phyloP scores from a whole-genome alignment of 2,329 filamentous ascomycete species.

The Cadophora luteo-olivacea region DNA sequence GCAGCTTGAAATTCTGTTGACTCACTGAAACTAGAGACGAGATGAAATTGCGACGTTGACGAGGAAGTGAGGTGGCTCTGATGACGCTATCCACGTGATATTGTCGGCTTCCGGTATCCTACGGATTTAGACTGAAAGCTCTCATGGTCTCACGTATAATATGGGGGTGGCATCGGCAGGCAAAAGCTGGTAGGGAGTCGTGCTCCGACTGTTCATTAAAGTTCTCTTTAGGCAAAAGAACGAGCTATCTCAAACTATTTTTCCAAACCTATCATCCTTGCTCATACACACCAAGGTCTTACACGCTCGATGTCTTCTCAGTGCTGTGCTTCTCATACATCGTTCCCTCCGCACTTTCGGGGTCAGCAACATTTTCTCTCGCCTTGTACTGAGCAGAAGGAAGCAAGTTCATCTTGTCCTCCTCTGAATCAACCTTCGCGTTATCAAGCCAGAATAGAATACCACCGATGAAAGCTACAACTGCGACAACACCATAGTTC shows the following conservation, averaged over 20 bases:
- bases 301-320: slow-evolving; percentile 14
- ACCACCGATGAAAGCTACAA: slow-evolving; percentile 30
- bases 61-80: background rate
- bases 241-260: background rate
- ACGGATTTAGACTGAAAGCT: too few relatives aligned
- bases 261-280: background rate
- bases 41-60: background rate
- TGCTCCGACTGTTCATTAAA: background rate
- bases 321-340: slow-evolving; percentile 1
- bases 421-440: slow-evolving; percentile 31
- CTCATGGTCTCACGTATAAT: background rate
- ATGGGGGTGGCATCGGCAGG: background rate
- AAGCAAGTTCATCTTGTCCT: slow-evolving; percentile 35
- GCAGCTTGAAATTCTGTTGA: background rate
- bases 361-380: slow-evolving; percentile 2
- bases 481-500: slow-evolving; percentile 42
- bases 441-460: slow-evolving; percentile 33
- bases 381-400: slow-evolving; percentile 12
- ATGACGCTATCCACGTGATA: slow-evolving; percentile 1
- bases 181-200: background rate
- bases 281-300: background rate
- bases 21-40: background rate
- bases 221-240: background rate
- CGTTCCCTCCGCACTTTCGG: slow-evolving; percentile 13
- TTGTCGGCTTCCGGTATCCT: background rate